Evolutionary conservation across 441 rosid species (phyloP), one percentile per base, ranked within the genome.

Genomic region (Hypseocharis bilobata): DNA sequence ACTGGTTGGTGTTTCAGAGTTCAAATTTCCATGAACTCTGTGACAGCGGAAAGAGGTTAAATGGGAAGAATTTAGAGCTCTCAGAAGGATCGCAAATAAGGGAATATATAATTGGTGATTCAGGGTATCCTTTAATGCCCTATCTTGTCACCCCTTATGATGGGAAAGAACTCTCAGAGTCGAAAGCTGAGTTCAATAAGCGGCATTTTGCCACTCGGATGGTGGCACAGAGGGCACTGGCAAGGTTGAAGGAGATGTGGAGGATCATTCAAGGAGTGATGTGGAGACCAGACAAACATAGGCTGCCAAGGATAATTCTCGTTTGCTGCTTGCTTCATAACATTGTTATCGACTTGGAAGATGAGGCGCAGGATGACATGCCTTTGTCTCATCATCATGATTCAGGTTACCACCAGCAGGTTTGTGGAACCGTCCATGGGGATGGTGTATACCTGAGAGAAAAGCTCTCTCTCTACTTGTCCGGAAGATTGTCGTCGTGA

Each of bases 241-340:
- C 85, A 7, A 79, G 85, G 77, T 84, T 92, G 76, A 92, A 92
- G 81, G 96, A 89, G 17, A 82, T 76, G 72, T 92, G 95, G 98
- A 84, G 85, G 75, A 89, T 91, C 38, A 87, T 92, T 61, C 85
- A 77, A 1, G 93, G 95, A 27, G 86, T 82, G 1, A 86, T 89
- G 95, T 92, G 96, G 93, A 81, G 86, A 85, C 98, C 96, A 1
- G 98, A 89, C 67, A 81, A 83, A 66, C 83, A 84, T 54, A 84
- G 80, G 72, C 68, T 92, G 76, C 93, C 96, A 0, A 83, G 96
- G 75, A 86, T 92, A 25, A 74, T 85, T 62, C 80, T 92, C 28
- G 95, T 85, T 4, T 89, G 96, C 76, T 89, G 98, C 77, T 80
- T 92, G 88, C 84, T 92, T 64, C 95, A 92, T 74, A 89, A 92